These are phyloP conservation scores for Cadophora sp. DNA, from an alignment of 2,329 filamentous ascomycete genomes.

Conservation along the genomic window DNA sequence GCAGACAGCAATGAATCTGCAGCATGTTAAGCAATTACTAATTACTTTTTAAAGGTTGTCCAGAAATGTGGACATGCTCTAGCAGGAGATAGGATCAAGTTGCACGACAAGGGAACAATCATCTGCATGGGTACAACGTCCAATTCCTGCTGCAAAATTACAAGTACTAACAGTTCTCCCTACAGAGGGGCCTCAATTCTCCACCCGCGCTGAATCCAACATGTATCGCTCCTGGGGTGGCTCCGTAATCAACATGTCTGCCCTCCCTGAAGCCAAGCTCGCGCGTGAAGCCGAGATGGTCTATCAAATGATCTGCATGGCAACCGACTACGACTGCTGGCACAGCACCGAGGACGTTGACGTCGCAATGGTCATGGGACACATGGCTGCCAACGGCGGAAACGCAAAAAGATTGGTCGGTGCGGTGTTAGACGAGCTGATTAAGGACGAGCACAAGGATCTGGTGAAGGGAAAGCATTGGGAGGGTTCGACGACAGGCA, in stretches of 20 bases:
- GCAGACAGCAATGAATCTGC: not conserved
- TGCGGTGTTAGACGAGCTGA: constrained; percentile 85
- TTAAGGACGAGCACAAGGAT: constrained; percentile 76
- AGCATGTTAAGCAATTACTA: not conserved
- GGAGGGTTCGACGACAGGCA: constrained; percentile 77
- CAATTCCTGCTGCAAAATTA: not conserved
- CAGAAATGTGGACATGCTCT: constrained; percentile 76
- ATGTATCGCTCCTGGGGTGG: constrained; percentile 96
- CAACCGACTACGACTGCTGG: constrained; percentile 99
- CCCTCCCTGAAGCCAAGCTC: constrained; percentile 93
- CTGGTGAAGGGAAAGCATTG: constrained; percentile 83
- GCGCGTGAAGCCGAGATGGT: constrained; percentile 95
- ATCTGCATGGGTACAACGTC: constrained; percentile 82
- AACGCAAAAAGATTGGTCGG: constrained; percentile 88
- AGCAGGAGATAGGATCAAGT: constrained; percentile 80
- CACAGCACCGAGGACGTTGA: constrained; percentile 83
- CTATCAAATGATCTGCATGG: constrained; percentile 99
- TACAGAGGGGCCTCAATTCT: constrained; percentile 95
- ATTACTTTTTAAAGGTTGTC: constrained; percentile 59
- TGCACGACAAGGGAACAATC: constrained; percentile 85
- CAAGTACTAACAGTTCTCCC: constrained; percentile 9
- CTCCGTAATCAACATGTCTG: constrained; percentile 97
- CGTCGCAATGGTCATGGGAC: constrained; percentile 95
- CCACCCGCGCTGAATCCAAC: constrained; percentile 92
- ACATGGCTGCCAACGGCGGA: constrained; percentile 91